Percentiles rank a stretch among this genome's conserved stretches.
Conservation (phyloP, 306 rosid genomes). For the Hippophae rhamnoides region DNA sequence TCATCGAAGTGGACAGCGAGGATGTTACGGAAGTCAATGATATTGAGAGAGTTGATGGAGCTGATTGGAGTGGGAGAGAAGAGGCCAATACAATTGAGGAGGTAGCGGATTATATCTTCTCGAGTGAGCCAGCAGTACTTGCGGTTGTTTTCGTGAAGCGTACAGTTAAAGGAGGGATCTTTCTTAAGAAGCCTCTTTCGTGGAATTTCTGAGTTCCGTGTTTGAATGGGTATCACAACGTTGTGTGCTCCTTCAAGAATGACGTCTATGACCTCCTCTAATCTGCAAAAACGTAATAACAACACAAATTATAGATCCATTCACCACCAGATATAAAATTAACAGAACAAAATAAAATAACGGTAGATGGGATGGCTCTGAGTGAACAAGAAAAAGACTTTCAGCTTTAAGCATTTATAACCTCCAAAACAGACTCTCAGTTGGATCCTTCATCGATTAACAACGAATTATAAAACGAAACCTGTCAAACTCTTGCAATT, state of each 20-base stretch:
- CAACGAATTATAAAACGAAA: no score
- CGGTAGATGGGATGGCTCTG: no score
- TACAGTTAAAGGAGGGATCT: conserved; percentile 13
- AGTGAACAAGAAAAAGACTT: no score
- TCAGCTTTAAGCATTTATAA: no score
- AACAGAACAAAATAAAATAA: not conserved
- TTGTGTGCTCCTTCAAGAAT: conserved; percentile 63
- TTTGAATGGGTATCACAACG: conserved; percentile 48
- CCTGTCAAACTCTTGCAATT: no score
- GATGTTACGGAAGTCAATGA: conserved; percentile 38
- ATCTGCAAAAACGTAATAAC: conserved; percentile 22
- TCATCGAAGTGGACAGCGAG: conserved; percentile 41
- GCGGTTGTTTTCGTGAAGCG: conserved; percentile 25
- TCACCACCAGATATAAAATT: not conserved
- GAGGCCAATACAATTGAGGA: conserved; percentile 55
- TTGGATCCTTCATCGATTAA: no score
- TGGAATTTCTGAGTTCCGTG: conserved; percentile 8
- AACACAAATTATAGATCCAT: not conserved
- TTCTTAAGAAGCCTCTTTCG: conserved; percentile 22
- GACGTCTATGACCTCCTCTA: conserved; percentile 58
- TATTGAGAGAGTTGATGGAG: conserved; percentile 45
- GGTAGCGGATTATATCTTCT: conserved; percentile 77
- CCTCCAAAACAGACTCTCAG: no score
- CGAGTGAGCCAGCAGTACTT: conserved; percentile 81
- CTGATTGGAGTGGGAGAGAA: conserved; percentile 38